Base-by-base conservation (phyloP, 768 basidiomycete genomes). In the Serendipita indica region DNA sequence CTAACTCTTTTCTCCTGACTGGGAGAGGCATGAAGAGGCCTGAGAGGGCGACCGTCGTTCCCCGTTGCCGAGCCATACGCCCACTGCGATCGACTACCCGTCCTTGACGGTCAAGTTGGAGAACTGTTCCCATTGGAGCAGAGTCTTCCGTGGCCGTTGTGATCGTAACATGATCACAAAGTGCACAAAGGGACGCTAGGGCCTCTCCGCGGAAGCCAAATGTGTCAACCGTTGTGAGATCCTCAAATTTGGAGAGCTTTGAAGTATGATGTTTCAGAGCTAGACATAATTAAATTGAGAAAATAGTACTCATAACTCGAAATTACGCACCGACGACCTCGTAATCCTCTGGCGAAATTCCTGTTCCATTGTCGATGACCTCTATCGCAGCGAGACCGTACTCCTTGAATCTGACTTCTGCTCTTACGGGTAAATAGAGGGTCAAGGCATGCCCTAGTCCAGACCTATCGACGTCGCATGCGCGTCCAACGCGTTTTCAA, bases 141-240 rank as follows among this genome's bases (percentile, higher is more conserved):
- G 81, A 81, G 5, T 73, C 69, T 18, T 75, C 73, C 0, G 88
- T 91, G 2, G 87, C 77, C 0, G 94, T 97, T 1, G 77, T 77
- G 49, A 97, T 75, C 0, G 72, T 74, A 10, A 97, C 78, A 2
- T 73, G 70, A 58, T 86, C 83, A 54, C 82, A 79, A 0, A 96
- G 71, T 1, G 89, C 89, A 66, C 93, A 99, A 0, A 99, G 75
- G 2, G 94, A 92, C 4, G 91, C 90, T 0, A 99, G 74, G 0
- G 96, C 96, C 71, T 99, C 96, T 14, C 96, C 96, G 34, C 96
- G 79, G 67, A 98, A 99, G 0, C 94, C 94, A 68, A 97, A 96
- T 0, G 91, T 90, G 3, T 72, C 71, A 7, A 98, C 80, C 0
- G 76, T 72, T 2, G 79, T 72, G 2, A 97, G 78, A 66, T 91